A percentile compares a stretch with the other conserved stretches of the same genome.
Conservation (phyloP, 106 monocot genomes). For the Dendrobium catenatum region DNA sequence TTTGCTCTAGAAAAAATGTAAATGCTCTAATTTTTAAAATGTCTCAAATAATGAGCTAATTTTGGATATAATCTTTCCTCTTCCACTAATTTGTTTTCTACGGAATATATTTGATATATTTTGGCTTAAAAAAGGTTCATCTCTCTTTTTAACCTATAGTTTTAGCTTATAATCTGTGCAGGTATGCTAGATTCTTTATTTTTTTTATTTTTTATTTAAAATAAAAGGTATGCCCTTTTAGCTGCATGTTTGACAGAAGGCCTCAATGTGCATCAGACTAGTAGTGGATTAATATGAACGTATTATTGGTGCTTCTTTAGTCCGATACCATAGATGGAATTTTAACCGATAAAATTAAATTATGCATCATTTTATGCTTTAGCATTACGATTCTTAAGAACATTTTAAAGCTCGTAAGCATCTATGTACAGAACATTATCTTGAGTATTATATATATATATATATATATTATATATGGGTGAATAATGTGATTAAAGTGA, state of each 20-base stretch:
- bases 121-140: not conserved
- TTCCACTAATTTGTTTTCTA: not conserved
- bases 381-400: no score
- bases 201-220: not conserved
- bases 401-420: no score
- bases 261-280: not conserved
- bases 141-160: not conserved
- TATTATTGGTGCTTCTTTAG: not conserved
- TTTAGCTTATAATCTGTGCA: not conserved
- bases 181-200: not conserved
- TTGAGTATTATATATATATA: no score
- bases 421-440: no score
- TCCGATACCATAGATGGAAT: not conserved
- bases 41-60: not conserved
- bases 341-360: not conserved
- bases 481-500: no score
- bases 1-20: not conserved
- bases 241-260: not conserved
- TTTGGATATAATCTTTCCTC: not conserved
- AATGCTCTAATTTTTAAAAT: not conserved
- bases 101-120: not conserved
- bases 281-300: not conserved
- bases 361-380: not conserved
- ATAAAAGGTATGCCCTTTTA: not conserved
- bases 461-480: no score